Percentiles rank a stretch among this genome's conserved stretches.
phyloP scores from a whole-genome alignment of 495 filamentous ascomycete genomes.

The Penicillium daleae region DNA sequence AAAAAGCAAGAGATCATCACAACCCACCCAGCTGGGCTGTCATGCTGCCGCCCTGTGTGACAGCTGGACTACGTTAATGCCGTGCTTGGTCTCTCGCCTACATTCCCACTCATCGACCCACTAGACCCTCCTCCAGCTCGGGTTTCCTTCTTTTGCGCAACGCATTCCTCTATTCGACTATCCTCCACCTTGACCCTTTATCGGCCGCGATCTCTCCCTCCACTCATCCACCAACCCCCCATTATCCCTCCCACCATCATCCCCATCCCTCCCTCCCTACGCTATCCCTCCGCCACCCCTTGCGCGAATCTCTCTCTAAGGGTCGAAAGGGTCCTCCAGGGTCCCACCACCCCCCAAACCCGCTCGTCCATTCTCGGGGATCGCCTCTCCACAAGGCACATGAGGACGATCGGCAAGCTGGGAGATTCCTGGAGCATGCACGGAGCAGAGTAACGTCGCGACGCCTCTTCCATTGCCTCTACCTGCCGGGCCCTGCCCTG shows the following conservation, averaged over 20 bases:
- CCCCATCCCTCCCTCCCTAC: constrained; percentile 18
- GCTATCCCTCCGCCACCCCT: constrained; percentile 36
- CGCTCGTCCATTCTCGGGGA: constrained; percentile 37
- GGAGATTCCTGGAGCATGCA: constrained; percentile 55
- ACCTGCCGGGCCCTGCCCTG: constrained; percentile 28
- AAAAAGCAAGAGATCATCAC: constrained; percentile 20
- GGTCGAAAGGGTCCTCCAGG: constrained; percentile 23
- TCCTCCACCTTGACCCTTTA: constrained; percentile 5
- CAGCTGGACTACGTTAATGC: constrained; percentile 49
- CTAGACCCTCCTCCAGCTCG: constrained; percentile 41
- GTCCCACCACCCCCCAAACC: constrained; percentile 24
- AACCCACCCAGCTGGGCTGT: constrained; percentile 30
- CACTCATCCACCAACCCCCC: constrained; percentile 4
- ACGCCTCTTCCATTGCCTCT: constrained; percentile 38
- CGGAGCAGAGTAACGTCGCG: constrained; percentile 51
- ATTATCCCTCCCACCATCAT: constrained; percentile 12
- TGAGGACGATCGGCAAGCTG: constrained; percentile 50
- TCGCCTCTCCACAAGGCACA: constrained; percentile 43
- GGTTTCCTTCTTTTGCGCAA: constrained; percentile 40
- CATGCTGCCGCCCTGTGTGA: constrained; percentile 51
- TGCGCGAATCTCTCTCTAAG: constrained; percentile 38
- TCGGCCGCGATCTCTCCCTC: constrained; percentile 13
- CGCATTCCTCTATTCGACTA: constrained; percentile 42
- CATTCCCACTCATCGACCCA: constrained; percentile 47
- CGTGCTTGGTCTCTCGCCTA: constrained; percentile 46